Percentiles rank a stretch among this genome's conserved stretches.
Evolutionary conservation across 345 rosid genomes (phyloP).

Genomic region (Linum trigynum): DNA sequence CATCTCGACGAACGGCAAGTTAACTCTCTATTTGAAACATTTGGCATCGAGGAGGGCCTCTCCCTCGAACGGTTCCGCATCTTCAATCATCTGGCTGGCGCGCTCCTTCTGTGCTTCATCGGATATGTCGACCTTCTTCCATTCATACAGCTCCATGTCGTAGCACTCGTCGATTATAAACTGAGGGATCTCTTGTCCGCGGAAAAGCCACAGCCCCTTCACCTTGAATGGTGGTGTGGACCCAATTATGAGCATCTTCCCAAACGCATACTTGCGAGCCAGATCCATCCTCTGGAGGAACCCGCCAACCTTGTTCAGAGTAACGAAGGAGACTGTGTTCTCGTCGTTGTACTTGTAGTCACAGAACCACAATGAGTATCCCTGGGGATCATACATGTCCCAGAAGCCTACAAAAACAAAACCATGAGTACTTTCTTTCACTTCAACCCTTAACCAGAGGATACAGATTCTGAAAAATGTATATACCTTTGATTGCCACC

Average conservation of each 20-base stretch:
- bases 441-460: too few species aligned
- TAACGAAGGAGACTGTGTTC: constrained; percentile 80
- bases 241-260: constrained; percentile 87
- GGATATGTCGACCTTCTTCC: constrained; percentile 74
- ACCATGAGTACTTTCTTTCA: neutral
- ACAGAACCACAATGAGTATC: constrained; percentile 95
- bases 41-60: constrained; percentile 95
- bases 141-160: constrained; percentile 93
- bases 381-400: constrained; percentile 99
- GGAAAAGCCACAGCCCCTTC: constrained; percentile 97
- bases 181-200: constrained; percentile 75
- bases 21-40: constrained; percentile 89
- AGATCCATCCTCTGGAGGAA: constrained; percentile 94
- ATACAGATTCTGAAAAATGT: too few species aligned
- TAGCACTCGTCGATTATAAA: constrained; percentile 85
- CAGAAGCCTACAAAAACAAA: constrained; percentile 63
- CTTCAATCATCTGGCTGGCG: constrained; percentile 92
- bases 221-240: constrained; percentile 76
- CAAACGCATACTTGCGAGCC: constrained; percentile 89
- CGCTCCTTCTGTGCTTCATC: constrained; percentile 92
- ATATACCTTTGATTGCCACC: constrained; percentile 79
- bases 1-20: neutral
- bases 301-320: constrained; percentile 87
- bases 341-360: constrained; percentile 95
- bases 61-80: constrained; percentile 85